Conservation (phyloP, 1,284 basidiomycete species). For the Boletellus deceptivus region DNA sequence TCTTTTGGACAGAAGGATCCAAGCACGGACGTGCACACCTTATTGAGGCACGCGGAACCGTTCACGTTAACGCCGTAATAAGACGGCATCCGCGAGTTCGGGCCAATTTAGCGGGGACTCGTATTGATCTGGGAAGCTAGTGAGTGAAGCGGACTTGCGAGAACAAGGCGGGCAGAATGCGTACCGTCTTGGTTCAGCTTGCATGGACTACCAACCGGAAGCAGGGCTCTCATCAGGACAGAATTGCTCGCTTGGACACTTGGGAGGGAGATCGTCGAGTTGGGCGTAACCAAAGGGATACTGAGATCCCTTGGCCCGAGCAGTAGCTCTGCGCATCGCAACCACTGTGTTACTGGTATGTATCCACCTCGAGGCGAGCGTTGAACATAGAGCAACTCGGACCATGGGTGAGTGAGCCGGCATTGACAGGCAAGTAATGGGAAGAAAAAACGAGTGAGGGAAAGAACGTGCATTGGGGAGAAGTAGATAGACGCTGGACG, state of each 20-base stretch:
- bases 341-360: conserved; percentile 75
- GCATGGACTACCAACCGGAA: conserved; percentile 66
- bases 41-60: conserved; percentile 80
- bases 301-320: conserved; percentile 53
- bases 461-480: conserved; percentile 8
- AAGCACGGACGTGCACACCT: conserved; percentile 36
- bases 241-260: conserved; percentile 63
- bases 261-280: conserved; percentile 49
- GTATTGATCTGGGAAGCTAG: conserved; percentile 64
- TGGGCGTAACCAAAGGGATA: conserved; percentile 67
- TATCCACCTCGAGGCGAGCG: conserved; percentile 70
- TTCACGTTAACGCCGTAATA: conserved; percentile 71
- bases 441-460: conserved; percentile 42
- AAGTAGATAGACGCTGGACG: neutral
- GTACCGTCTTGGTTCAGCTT: conserved; percentile 87
- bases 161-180: conserved; percentile 15
- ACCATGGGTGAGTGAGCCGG: conserved; percentile 45
- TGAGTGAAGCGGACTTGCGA: neutral
- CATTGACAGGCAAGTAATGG: conserved; percentile 34
- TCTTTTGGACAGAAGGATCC: neutral
- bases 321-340: conserved; percentile 74
- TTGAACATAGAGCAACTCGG: conserved; percentile 50
- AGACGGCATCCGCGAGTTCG: conserved; percentile 60
- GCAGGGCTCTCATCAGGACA: conserved; percentile 81
- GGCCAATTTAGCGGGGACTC: conserved; percentile 59